Evolutionary conservation across 768 basidiomycete genomes (phyloP).

Genomic region (Phylloporus scabripes): DNA sequence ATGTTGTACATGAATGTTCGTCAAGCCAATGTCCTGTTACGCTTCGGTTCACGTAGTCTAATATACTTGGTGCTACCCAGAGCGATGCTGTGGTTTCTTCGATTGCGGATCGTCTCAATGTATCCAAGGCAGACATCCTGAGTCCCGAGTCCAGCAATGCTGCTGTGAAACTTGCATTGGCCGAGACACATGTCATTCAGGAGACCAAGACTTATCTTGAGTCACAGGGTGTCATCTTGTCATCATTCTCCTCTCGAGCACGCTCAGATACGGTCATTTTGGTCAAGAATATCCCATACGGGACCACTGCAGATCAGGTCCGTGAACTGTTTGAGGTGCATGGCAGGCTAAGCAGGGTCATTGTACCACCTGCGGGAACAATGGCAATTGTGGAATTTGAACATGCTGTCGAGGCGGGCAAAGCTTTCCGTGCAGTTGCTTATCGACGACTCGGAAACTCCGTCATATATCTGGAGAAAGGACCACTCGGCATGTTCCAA

Average conservation of each 20-base stretch:
- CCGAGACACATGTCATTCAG: constrained; percentile 93
- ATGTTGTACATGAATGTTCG: constrained; percentile 97
- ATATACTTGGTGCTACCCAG: constrained; percentile 38
- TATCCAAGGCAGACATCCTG: constrained; percentile 83
- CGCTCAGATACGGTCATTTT: constrained; percentile 80
- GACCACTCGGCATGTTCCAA: constrained; percentile 77
- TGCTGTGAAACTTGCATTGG: constrained; percentile 92
- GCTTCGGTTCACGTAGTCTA: constrained; percentile 13
- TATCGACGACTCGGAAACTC: constrained; percentile 88
- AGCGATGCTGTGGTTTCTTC: constrained; percentile 91
- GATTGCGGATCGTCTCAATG: constrained; percentile 81
- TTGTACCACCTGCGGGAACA: constrained; percentile 90
- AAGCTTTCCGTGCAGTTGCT: constrained; percentile 76
- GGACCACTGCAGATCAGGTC: constrained; percentile 72
- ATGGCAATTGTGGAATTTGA: constrained; percentile 88
- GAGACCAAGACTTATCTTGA: constrained; percentile 93
- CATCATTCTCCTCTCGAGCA: constrained; percentile 46
- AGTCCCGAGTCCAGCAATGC: constrained; percentile 77
- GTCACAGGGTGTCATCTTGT: constrained; percentile 60
- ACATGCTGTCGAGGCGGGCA: constrained; percentile 61
- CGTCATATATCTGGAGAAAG: constrained; percentile 90
- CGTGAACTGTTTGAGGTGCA: constrained; percentile 72
- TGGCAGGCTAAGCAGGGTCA: constrained; percentile 61
- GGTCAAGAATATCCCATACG: constrained; percentile 96
- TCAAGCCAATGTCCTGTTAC: constrained; percentile 25